A percentile compares a stretch with the other conserved stretches of the same genome.
phyloP scores from a whole-genome alignment of 139 green algal genomes.

The Tetraselmis striata region DNA sequence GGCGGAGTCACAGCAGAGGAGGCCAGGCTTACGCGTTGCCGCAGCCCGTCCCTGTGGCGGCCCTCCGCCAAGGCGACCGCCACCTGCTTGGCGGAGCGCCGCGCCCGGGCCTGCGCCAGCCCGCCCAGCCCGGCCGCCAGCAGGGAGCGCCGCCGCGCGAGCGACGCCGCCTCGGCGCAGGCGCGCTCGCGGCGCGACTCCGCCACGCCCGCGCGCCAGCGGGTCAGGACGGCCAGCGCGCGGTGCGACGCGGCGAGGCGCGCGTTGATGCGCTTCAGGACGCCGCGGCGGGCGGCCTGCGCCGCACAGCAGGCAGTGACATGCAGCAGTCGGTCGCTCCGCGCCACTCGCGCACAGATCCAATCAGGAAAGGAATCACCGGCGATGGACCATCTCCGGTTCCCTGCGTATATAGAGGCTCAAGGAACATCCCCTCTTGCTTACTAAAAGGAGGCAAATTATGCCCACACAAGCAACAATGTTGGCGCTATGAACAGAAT shows the following conservation, averaged over 20 bases:
- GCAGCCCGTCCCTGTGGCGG: background rate
- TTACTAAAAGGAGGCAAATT: no score
- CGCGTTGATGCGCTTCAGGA: background rate
- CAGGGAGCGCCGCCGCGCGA: background rate
- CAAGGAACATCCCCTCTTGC: no score
- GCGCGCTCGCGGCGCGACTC: background rate
- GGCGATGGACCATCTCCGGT: no score
- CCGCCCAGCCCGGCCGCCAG: background rate
- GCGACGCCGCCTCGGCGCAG: background rate
- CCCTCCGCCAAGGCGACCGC: background rate
- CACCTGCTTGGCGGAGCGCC: background rate
- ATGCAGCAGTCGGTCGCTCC: no score
- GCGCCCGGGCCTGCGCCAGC: background rate
- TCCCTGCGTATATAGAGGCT: no score
- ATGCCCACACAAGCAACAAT: no score
- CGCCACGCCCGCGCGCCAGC: background rate
- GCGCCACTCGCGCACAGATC: no score
- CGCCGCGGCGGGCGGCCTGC: no score
- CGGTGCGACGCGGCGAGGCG: background rate
- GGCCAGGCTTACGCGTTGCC: background rate
- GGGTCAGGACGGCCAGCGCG: background rate
- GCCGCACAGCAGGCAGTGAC: no score
- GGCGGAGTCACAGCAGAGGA: background rate
- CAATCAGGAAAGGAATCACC: no score
- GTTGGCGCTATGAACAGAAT: no score